Evolutionary conservation across 306 rosid species (phyloP), one percentile per base, ranked within the genome.

Genomic region (Cucumis cinereus): DNA sequence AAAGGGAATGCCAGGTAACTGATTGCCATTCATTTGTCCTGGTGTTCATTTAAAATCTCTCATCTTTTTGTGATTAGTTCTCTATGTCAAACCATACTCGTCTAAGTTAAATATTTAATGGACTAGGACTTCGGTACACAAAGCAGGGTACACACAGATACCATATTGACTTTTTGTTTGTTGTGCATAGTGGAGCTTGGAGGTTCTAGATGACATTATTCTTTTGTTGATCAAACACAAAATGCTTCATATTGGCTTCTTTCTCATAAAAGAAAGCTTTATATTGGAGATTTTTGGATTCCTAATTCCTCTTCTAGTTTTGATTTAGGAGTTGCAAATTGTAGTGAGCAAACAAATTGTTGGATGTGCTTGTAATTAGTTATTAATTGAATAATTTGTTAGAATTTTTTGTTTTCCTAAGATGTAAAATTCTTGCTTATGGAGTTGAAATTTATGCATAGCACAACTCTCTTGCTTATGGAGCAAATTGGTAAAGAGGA

Each of bases 401-500:
- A 68, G 3, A 70, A 9, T 70, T 15, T 45, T 47, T 4, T 47
- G 20, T 70, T 70, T 16, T 4, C 62, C 19, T 70, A 36, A 58
- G n/a, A 74, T 57, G 55, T 55, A 57, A 75, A 38, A 36, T 75
- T 24, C n/a, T n/a, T n/a, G n/a, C n/a, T n/a, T n/a, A n/a, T n/a
- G n/a, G n/a, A 19, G 77, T 89, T 45, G 96, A 94, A 83, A 87
- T 89, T 10, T 94, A 88, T 82, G 79, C 28, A 43, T 85, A 86
- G 81, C 98, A 94, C 56, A 86, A 78, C 24, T 90, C 97, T 8
- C 96, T 91, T 77, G 97, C 98, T 15, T 91, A 94, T 49, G 97
- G 98, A 66, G 97, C 90, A 77, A 95, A 91, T 38, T 94, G 98
- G 97, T 88, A 85, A 45, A 86, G 81, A 84, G 87, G 82, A 77